phyloP scores from a whole-genome alignment of 2,329 filamentous ascomycete genomes.

The Anthostomella pinea region DNA sequence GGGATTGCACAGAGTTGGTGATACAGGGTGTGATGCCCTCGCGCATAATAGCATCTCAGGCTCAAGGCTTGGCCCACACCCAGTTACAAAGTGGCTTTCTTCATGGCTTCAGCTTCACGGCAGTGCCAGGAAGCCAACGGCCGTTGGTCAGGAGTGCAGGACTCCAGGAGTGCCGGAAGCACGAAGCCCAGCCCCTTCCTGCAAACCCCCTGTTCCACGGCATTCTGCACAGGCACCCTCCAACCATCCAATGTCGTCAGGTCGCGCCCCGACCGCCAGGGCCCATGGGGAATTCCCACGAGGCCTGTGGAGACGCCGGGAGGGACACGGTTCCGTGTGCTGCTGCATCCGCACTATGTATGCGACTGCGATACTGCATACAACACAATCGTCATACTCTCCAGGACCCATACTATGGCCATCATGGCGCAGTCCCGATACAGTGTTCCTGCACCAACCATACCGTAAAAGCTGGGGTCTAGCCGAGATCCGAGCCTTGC shows the following conservation, averaged over 20 bases:
- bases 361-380: background rate
- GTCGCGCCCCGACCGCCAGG: too few relatives aligned
- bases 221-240: background rate
- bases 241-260: too few relatives aligned
- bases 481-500: background rate
- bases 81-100: slow-evolving; percentile 18
- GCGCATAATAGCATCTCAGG: slow-evolving; percentile 3
- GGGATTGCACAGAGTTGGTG: slow-evolving; percentile 15
- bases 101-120: too few relatives aligned
- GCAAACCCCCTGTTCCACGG: background rate
- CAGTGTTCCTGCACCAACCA: too few relatives aligned
- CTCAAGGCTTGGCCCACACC: slow-evolving; percentile 6
- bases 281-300: too few relatives aligned
- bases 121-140: too few relatives aligned
- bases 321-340: too few relatives aligned
- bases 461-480: background rate
- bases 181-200: background rate
- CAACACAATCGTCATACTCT: background rate
- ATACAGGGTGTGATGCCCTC: slow-evolving; percentile 12
- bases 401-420: too few relatives aligned
- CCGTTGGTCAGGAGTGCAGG: too few relatives aligned
- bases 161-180: too few relatives aligned
- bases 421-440: too few relatives aligned
- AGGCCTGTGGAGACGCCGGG: too few relatives aligned
- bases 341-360: slow-evolving; percentile 1